A percentile compares a stretch with the other conserved stretches of the same genome.
phyloP scores from a whole-genome alignment of 2,329 filamentous ascomycete species.

The Volutella citrinella region DNA sequence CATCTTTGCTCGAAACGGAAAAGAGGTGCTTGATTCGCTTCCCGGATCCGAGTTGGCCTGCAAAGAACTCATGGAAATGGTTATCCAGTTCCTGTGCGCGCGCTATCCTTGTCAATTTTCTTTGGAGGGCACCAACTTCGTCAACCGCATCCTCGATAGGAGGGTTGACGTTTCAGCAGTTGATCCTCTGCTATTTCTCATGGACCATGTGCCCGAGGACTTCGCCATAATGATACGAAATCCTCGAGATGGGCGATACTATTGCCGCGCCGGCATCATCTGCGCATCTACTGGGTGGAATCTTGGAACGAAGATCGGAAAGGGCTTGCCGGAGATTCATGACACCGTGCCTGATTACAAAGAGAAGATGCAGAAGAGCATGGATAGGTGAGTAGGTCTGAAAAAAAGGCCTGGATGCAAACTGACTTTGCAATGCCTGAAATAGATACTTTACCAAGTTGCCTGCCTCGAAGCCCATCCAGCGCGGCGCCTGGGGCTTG shows the following conservation, averaged over 20 bases:
- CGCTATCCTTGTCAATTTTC: conserved; percentile 76
- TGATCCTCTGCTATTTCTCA: conserved; percentile 65
- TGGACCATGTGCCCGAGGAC: conserved; percentile 81
- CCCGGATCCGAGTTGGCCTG: conserved; percentile 76
- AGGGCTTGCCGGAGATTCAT: conserved; percentile 70
- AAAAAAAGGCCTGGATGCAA: rapidly evolving
- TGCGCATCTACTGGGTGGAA: conserved; percentile 83
- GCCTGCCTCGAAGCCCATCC: conserved; percentile 71
- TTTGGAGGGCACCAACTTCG: conserved; percentile 56
- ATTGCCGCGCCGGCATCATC: conserved; percentile 71
- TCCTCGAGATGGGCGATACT: conserved; percentile 67
- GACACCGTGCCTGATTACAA: conserved; percentile 75
- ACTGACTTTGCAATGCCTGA: not conserved
- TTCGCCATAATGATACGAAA: conserved; percentile 75
- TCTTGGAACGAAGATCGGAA: conserved; percentile 68
- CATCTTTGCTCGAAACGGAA: conserved; percentile 62
- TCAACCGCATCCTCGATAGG: conserved; percentile 66
- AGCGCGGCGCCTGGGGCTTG: conserved; percentile 80
- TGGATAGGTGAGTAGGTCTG: conserved; percentile 63
- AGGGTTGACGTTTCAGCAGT: conserved; percentile 58
- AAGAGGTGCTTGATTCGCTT: conserved; percentile 61
- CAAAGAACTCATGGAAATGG: conserved; percentile 87
- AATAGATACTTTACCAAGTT: conserved; percentile 76
- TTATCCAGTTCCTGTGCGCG: conserved; percentile 72
- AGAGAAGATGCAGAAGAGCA: conserved; percentile 82